Percentiles rank a stretch among this genome's conserved stretches.
Conservation (phyloP, 2,329 filamentous ascomycete genomes). For the Verticillium klebahnii region DNA sequence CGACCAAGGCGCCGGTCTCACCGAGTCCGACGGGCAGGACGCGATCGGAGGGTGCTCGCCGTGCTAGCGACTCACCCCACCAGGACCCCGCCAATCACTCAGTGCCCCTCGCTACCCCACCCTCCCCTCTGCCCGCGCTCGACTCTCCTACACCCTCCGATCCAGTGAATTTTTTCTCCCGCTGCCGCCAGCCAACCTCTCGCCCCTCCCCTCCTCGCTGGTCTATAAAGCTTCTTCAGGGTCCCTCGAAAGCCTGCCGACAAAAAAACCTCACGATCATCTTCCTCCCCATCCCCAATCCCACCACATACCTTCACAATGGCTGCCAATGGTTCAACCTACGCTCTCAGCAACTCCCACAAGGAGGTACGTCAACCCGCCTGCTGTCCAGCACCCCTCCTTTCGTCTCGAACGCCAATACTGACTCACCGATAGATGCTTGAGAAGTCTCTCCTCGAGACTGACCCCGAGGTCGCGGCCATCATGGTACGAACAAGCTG, state of each 20-base stretch:
- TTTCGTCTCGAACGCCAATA: slow-evolving; percentile 21
- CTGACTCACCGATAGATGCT: slow-evolving; percentile 64
- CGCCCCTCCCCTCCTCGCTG: slow-evolving; percentile 1
- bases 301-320: slow-evolving; percentile 23
- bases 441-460: slow-evolving; percentile 87
- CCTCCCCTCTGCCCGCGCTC: neutral
- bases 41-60: neutral
- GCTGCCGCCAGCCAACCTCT: slow-evolving; percentile 5
- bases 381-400: neutral
- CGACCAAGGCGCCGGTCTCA: neutral
- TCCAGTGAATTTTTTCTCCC: slow-evolving; percentile 11
- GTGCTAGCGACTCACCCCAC: neutral
- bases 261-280: slow-evolving; percentile 5
- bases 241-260: neutral
- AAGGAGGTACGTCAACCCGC: slow-evolving; percentile 40
- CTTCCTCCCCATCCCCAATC: slow-evolving; percentile 5
- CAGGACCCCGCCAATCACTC: slow-evolving; percentile 3
- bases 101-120: slow-evolving; percentile 3
- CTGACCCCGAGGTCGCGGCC: slow-evolving; percentile 88
- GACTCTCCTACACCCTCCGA: slow-evolving; percentile 1
- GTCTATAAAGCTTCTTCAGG: slow-evolving; percentile 1
- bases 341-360: slow-evolving; percentile 50
- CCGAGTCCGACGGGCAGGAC: neutral
- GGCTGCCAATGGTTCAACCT: slow-evolving; percentile 37
- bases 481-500: slow-evolving; percentile 74